Evolutionary conservation across 306 rosid species (phyloP).

Genomic region (Lagenaria siceraria): DNA sequence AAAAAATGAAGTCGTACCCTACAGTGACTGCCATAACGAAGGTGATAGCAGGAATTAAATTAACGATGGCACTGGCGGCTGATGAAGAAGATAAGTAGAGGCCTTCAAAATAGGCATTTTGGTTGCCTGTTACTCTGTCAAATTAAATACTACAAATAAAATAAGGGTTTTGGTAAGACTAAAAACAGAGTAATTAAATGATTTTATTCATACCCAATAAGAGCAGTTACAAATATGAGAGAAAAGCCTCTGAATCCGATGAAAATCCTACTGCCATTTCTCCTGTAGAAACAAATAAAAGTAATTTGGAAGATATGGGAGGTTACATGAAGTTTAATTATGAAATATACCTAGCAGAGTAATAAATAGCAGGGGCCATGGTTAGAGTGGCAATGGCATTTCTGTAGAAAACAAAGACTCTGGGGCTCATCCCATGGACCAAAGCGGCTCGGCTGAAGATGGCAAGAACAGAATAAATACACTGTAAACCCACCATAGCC

Average conservation of each 20-base stretch:
- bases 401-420: conserved; percentile 36
- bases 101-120: conserved; percentile 33
- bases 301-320: too few relatives aligned
- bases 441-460: conserved; percentile 26
- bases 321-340: too few relatives aligned
- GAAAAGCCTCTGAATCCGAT: conserved; percentile 30
- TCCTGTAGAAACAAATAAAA: conserved; percentile 7
- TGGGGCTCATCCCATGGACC: conserved; percentile 43
- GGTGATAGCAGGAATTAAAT: conserved; percentile 51
- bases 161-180: neutral
- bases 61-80: conserved; percentile 35
- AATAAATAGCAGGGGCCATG: conserved; percentile 31
- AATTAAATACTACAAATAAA: neutral
- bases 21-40: conserved; percentile 30
- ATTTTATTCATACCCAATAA: conserved; percentile 28
- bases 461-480: conserved; percentile 20
- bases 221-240: conserved; percentile 29
- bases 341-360: conserved; percentile 17
- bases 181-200: too few relatives aligned
- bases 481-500: conserved; percentile 33
- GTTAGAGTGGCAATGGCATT: conserved; percentile 35
- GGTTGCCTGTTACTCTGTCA: conserved; percentile 23
- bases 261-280: conserved; percentile 13
- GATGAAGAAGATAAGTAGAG: conserved; percentile 35
- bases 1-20: conserved; percentile 15